Conservation (phyloP, 1,284 basidiomycete genomes). For the Tylopilus sp. region DNA sequence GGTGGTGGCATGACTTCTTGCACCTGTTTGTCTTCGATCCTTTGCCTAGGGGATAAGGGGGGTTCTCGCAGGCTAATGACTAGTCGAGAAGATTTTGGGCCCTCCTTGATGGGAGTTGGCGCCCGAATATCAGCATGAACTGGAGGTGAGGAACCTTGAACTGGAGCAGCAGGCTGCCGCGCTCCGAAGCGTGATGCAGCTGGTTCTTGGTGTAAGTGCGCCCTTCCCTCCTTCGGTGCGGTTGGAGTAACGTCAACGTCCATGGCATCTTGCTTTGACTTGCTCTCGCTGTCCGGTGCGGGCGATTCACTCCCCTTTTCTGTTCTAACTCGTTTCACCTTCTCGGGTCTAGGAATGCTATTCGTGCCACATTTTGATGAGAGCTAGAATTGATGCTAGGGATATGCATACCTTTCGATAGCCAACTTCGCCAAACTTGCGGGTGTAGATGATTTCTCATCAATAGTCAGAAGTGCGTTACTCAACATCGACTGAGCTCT, state of each 20-base stretch:
- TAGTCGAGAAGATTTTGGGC: conserved; percentile 15
- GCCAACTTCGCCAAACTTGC: conserved; percentile 49
- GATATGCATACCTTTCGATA: conserved; percentile 58
- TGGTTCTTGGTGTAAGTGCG: conserved; percentile 17
- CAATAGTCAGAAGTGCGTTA: conserved; percentile 13
- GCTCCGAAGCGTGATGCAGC: conserved; percentile 22
- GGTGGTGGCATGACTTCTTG: conserved; percentile 67
- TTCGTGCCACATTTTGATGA: conserved; percentile 5
- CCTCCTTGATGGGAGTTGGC: conserved; percentile 22
- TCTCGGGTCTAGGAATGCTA: conserved; percentile 72
- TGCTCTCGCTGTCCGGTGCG: conserved; percentile 34
- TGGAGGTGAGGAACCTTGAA: conserved; percentile 14
- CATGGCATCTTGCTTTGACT: conserved; percentile 37
- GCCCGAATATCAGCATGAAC: conserved; percentile 19
- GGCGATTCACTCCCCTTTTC: conserved; percentile 48
- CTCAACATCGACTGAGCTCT: conserved; percentile 50
- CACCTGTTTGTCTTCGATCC: conserved; percentile 26
- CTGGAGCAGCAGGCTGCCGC: conserved; percentile 16
- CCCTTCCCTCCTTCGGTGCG: conserved; percentile 26
- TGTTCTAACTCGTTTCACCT: conserved; percentile 64
- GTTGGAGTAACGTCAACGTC: conserved; percentile 34
- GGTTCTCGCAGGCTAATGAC: conserved; percentile 36
- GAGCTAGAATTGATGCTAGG: background rate
- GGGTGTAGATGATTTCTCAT: conserved; percentile 28
- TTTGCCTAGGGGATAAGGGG: conserved; percentile 41